phyloP scores from a whole-genome alignment of 2,329 filamentous ascomycete species.

The Chaetoscypha palmicola region DNA sequence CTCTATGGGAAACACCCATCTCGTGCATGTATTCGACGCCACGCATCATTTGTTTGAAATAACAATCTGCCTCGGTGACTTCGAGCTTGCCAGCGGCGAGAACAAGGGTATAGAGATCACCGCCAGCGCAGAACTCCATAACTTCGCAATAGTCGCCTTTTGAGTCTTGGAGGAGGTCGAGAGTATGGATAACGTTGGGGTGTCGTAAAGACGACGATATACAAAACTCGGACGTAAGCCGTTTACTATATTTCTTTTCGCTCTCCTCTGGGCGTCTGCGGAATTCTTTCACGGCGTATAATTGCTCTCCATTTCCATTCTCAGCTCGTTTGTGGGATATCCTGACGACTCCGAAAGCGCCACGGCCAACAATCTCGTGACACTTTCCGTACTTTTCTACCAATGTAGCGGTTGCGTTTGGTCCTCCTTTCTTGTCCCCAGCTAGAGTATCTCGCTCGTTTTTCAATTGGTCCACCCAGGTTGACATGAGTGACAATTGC shows the following conservation, averaged over 20 bases:
- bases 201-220: conserved; percentile 95
- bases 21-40: conserved; percentile 99
- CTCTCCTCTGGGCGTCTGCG: conserved; percentile 89
- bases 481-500: conserved; percentile 87
- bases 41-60: conserved; percentile 98
- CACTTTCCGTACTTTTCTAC: conserved; percentile 98
- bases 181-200: conserved; percentile 95
- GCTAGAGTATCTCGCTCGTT: conserved; percentile 74
- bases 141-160: conserved; percentile 98
- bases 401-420: conserved; percentile 68
- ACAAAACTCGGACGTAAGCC: conserved; percentile 94
- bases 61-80: conserved; percentile 89
- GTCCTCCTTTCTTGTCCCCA: conserved; percentile 68
- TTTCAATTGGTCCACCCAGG: conserved; percentile 90
- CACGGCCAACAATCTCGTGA: conserved; percentile 91
- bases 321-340: conserved; percentile 95
- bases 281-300: conserved; percentile 98
- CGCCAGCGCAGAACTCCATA: conserved; percentile 98
- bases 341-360: conserved; percentile 93
- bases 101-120: conserved; percentile 90
- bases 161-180: conserved; percentile 89
- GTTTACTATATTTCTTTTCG: conserved; percentile 95
- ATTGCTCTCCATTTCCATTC: conserved; percentile 72
- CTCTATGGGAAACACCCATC: conserved; percentile 96
- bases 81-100: conserved; percentile 87